phyloP scores from a whole-genome alignment of 2,329 filamentous ascomycete species.

The Xenosphaeropsis pyriputrescens region DNA sequence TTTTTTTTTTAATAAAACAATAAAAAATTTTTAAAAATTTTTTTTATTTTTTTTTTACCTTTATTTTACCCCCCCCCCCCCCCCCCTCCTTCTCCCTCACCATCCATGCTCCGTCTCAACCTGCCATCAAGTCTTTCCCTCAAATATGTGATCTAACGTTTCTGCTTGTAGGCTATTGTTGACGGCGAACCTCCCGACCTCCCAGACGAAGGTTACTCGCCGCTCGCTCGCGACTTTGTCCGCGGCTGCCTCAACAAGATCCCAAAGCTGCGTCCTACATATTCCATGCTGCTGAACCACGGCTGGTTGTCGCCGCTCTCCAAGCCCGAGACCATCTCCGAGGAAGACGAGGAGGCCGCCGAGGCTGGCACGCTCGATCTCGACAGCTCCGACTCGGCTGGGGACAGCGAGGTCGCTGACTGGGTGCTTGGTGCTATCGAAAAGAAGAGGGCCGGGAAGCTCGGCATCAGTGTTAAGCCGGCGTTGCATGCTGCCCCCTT shows the following conservation, averaged over 20 bases:
- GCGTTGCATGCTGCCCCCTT: conserved; percentile 80
- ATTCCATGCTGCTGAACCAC: conserved; percentile 77
- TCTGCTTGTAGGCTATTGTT: conserved; percentile 71
- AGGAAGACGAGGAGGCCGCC: conserved; percentile 43
- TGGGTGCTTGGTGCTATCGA: conserved; percentile 70
- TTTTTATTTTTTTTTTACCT: neutral
- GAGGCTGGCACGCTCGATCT: conserved; percentile 23
- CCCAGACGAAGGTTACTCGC: conserved; percentile 64
- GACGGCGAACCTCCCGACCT: conserved; percentile 90
- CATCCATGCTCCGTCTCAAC: neutral
- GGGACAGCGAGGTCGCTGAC: conserved; percentile 69
- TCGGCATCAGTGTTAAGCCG: conserved; percentile 45
- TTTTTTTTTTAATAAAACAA: too few species aligned
- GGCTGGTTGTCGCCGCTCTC: conserved; percentile 70
- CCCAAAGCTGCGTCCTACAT: conserved; percentile 83
- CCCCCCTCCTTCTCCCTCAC: neutral
- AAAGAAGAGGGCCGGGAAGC: conserved; percentile 43
- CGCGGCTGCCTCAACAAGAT: conserved; percentile 83
- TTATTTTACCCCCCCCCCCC: neutral
- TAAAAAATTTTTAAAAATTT: too few species aligned
- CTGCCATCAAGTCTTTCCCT: neutral
- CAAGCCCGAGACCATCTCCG: conserved; percentile 60
- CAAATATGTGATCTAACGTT: conserved; percentile 8
- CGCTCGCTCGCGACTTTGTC: conserved; percentile 75
- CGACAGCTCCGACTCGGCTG: conserved; percentile 17